These are phyloP conservation scores for Aureobasidium sp. DNA, from an alignment of 2,329 filamentous ascomycete species.

Conservation along the genomic window DNA sequence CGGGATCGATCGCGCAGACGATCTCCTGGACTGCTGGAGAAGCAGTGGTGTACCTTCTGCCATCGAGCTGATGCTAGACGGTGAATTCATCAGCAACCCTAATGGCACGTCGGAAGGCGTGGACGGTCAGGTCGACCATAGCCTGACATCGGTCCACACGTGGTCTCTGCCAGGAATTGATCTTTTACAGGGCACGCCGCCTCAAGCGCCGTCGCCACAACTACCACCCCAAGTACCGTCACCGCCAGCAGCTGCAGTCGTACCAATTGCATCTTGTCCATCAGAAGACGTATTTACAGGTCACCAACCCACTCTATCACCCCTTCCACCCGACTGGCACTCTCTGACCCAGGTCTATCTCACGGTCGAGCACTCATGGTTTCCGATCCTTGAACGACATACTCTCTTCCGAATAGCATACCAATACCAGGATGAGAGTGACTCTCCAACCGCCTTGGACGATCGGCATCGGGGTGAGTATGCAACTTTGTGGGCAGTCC, in stretches of 20 bases:
- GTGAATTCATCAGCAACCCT: neutral
- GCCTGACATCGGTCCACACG: neutral
- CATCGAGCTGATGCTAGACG: neutral
- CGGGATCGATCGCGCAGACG: constrained; percentile 24
- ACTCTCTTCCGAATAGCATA: constrained; percentile 54
- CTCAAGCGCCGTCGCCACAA: neutral
- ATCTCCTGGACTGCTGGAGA: neutral
- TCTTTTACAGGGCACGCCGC: constrained; percentile 26
- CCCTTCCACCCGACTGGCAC: constrained; percentile 49
- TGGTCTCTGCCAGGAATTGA: constrained; percentile 54
- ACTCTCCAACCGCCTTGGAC: neutral
- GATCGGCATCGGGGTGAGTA: neutral
- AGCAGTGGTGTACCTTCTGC: constrained; percentile 6
- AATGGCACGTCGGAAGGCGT: neutral
- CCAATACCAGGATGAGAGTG: constrained; percentile 36
- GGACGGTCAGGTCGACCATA: neutral
- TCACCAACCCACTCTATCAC: neutral
- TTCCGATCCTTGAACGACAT: constrained; percentile 65
- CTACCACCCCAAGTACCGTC: neutral
- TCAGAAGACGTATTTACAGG: constrained; percentile 9
- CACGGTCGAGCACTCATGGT: constrained; percentile 68
- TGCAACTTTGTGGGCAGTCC: neutral
- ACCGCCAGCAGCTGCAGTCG: neutral
- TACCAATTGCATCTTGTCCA: neutral
- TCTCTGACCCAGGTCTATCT: constrained; percentile 66